A percentile compares a stretch with the other conserved stretches of the same genome.
Conservation (phyloP, 1,284 basidiomycete genomes). For the Grifola frondosa region DNA sequence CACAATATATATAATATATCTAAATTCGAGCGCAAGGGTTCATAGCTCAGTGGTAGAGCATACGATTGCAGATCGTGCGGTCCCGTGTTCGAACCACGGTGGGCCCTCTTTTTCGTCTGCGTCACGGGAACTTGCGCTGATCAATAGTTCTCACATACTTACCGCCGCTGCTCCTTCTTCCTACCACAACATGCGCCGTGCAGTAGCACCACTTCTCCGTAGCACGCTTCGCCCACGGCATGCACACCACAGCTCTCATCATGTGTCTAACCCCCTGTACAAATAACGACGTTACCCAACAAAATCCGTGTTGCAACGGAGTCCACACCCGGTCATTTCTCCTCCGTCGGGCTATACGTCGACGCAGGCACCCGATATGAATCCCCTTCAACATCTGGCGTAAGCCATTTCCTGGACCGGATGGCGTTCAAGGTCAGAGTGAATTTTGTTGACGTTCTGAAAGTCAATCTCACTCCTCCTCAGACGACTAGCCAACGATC, state of each 20-base stretch:
- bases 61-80: conserved; percentile 34
- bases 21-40: conserved; percentile 9
- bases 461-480: conserved; percentile 3
- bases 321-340: conserved; percentile 90
- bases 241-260: conserved; percentile 3
- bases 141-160: no score
- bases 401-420: conserved; percentile 90
- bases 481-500: conserved; percentile 62
- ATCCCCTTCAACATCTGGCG: conserved; percentile 71
- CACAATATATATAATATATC: neutral
- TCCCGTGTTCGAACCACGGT: conserved; percentile 34
- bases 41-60: conserved; percentile 38
- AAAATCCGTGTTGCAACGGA: conserved; percentile 92
- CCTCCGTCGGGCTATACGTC: conserved; percentile 90
- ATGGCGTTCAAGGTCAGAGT: conserved; percentile 91
- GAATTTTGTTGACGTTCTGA: neutral
- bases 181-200: conserved; percentile 22
- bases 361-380: conserved; percentile 96
- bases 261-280: conserved; percentile 35
- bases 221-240: conserved; percentile 6
- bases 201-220: conserved; percentile 20
- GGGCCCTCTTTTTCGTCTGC: conserved; percentile 24
- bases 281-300: conserved; percentile 88
- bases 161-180: conserved; percentile 1
- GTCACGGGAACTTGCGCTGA: no score